Evolutionary conservation across 1,139 yeast species (phyloP), one percentile per base, ranked within the genome.

Genomic region (Meyerozyma smithsonii): DNA sequence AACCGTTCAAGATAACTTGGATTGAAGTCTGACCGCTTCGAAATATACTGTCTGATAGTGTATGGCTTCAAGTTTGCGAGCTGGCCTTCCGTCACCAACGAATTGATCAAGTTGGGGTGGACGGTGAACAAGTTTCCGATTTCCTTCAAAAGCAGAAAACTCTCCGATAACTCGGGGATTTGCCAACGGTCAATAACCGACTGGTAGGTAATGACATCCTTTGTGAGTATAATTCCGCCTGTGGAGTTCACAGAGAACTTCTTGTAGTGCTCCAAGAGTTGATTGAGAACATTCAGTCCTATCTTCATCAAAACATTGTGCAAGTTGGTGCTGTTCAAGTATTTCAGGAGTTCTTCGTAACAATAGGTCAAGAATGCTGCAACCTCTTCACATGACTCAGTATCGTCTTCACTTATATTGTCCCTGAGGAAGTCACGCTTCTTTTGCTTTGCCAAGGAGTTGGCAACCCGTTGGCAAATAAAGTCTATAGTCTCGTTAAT

Each of bases 111-210:
- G 39, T 66, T 66, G 8, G 73, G 66, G 55, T 83, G 89, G 11
- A 87, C 95, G 0, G 95, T 84, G 57, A 83, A 90, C 47, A 90
- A 66, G 53, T 87, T 88, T 28, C 94, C 90, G 45, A 90, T 78
- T 49, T 89, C 96, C 54, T 88, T 81, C 46, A 90, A 64, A 8
- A 88, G 69, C 38, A 78, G 79, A 63, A 85, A 88, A 40, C 77
- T 75, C 32, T 80, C 85, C n/a, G 82, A 70, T 30, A 89, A 64
- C 39, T 77, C 81, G 2, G 73, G 70, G 21, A 85, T 69, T 5
- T 69, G 71, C 92, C 95, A 87, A 36, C 66, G 70, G 45, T 84
- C 94, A 39, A 90, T 76, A 0, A 78, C 72, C 14, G 81, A 74
- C 55, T 87, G 94, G 55, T 84, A 88, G 28, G 86, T 76, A 35